These are phyloP conservation scores for Termitomyces sp. DNA, from an alignment of 768 basidiomycete genomes.

Conservation along the genomic window DNA sequence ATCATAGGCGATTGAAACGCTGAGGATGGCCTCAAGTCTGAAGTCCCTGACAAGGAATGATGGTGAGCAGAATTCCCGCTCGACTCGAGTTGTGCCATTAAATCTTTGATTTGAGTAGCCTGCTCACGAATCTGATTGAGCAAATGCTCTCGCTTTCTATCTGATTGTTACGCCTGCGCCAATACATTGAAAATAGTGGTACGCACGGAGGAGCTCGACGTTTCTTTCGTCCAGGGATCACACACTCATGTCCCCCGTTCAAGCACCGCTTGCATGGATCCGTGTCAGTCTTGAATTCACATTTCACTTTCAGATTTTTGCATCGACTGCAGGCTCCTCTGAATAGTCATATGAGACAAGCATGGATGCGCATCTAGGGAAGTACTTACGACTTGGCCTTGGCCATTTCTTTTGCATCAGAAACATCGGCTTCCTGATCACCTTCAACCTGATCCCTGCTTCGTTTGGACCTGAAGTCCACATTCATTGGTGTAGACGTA, in stretches of 20 bases:
- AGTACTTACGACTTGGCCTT: conserved; percentile 39
- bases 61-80: conserved; percentile 22
- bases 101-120: conserved; percentile 61
- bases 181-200: background rate
- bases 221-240: conserved; percentile 81
- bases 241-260: conserved; percentile 65
- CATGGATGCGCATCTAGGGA: background rate
- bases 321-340: conserved; percentile 67
- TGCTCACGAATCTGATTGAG: conserved; percentile 72
- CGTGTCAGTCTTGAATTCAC: conserved; percentile 66
- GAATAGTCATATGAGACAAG: conserved; percentile 4
- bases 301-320: conserved; percentile 64
- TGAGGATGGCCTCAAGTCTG: conserved; percentile 21
- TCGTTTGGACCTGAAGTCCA: conserved; percentile 29
- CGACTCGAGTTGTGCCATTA: conserved; percentile 64
- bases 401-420: conserved; percentile 29
- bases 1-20: conserved; percentile 30
- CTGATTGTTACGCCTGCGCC: background rate
- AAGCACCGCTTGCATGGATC: conserved; percentile 75
- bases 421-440: conserved; percentile 28
- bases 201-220: conserved; percentile 74
- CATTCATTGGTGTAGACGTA: conserved; percentile 5
- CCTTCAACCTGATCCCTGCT: conserved; percentile 32
- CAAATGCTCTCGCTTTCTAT: conserved; percentile 76
- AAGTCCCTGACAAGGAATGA: conserved; percentile 15